Evolutionary conservation across 352 stramenopile genomes (phyloP).

Genomic region (Phytopythium litorale): DNA sequence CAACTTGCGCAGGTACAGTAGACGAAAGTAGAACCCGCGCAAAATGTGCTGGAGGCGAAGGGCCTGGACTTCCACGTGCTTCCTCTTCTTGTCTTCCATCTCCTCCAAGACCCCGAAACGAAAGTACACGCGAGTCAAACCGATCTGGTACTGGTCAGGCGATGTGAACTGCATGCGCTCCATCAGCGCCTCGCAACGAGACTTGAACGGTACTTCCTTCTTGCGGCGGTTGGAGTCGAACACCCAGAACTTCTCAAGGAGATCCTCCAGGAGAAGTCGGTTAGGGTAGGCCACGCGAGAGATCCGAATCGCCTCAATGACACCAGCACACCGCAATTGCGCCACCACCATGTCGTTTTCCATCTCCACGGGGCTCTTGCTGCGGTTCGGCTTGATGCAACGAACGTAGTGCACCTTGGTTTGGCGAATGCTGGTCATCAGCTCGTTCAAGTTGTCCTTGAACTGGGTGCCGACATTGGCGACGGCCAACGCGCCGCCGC

Average conservation of each 20-base stretch:
- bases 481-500: constrained; percentile 54
- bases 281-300: constrained; percentile 98
- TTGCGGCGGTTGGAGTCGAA: constrained; percentile 43
- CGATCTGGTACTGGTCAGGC: constrained; percentile 76
- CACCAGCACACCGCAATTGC: constrained; percentile 96
- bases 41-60: constrained; percentile 70
- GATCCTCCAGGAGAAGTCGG: constrained; percentile 86
- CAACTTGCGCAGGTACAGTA: constrained; percentile 61
- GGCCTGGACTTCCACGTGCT: constrained; percentile 53
- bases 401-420: constrained; percentile 98
- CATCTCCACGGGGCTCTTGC: constrained; percentile 90
- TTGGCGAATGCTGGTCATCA: constrained; percentile 95
- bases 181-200: constrained; percentile 57
- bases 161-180: constrained; percentile 54
- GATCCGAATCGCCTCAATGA: constrained; percentile 99
- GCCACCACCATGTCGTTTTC: constrained; percentile 93
- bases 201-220: constrained; percentile 33
- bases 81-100: constrained; percentile 68
- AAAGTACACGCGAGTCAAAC: constrained; percentile 78
- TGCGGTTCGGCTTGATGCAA: constrained; percentile 99
- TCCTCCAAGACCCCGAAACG: constrained; percentile 73
- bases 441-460: constrained; percentile 88
- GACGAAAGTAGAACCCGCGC: constrained; percentile 53
- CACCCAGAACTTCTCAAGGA: constrained; percentile 80
- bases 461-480: constrained; percentile 90